Evolutionary conservation across 176 grass and related monocot genomes (phyloP), one percentile per base, ranked within the genome.

Genomic region (Avena atlantica): DNA sequence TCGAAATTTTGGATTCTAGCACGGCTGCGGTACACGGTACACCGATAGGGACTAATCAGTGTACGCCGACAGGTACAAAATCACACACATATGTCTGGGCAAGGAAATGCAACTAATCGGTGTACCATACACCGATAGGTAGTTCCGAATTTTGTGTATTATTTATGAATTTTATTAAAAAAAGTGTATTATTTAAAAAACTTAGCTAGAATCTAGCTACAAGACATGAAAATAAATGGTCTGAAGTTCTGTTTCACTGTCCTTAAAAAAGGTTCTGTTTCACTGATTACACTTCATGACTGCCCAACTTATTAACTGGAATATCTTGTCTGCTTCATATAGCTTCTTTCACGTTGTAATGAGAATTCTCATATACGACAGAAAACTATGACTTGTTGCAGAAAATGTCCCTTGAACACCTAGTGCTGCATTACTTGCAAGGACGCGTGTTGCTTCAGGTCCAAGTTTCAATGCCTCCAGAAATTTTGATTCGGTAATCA

Each of bases 341-440:
- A 72, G 55, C 42, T 29, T 64, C 16, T 51, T 84, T 58, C 64
- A 77, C 25, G 0, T n/a, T 59, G 8, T n/a, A n/a, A 68, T 20
- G 70, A 47, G 16, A 61, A 90, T 62, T 70, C 29, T 8, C 40
- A 61, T 85, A 20, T 77, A 47, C 24, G 15, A 78, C 21, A 36
- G 6, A 85, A 24, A 47, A 77, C 45, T 8, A 75, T 66, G 31
- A 37, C 70, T 89, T 85, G 57, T 70, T 91, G 72, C 90, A 98
- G 96, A 88, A 96, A 94, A 98, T 98, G 90, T 91, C 82, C 17
- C 90, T 98, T 25, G 96, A 96, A 79, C 70, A 65, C 80, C 84
- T 94, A 86, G 91, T 93, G 80, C 31, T 94, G 78, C 96, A 98
- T 87, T 92, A 90, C 55, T 82, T 96, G 83, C 92, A 94, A 92